Evolutionary conservation across 116 monocot species (phyloP).

Genomic region (Iris pallida): DNA sequence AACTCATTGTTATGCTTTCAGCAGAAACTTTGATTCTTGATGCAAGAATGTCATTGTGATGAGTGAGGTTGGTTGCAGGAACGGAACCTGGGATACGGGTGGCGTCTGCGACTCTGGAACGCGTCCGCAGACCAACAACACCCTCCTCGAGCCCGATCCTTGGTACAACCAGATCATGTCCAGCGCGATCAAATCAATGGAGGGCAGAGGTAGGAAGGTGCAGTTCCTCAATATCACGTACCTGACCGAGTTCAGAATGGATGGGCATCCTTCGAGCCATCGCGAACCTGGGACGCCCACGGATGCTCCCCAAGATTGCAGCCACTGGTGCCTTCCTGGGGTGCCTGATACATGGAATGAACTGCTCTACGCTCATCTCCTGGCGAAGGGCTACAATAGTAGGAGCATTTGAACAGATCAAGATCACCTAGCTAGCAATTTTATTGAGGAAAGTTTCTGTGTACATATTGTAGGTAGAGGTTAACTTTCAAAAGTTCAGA

Average conservation of each 20-base stretch:
- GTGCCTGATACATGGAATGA: slow-evolving; percentile 87
- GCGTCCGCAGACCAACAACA: slow-evolving; percentile 19
- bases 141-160: slow-evolving; percentile 18
- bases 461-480: no score
- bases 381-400: slow-evolving; percentile 19
- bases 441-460: no score
- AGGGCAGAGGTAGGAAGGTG: slow-evolving; percentile 2
- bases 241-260: slow-evolving; percentile 49
- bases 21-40: no score
- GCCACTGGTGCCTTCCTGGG: slow-evolving; percentile 97
- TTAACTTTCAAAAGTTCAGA: no score
- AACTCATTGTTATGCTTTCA: no score
- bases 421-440: not conserved
- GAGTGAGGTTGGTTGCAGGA: slow-evolving; percentile 19
- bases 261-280: slow-evolving; percentile 65
- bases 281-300: slow-evolving; percentile 33
- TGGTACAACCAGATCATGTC: slow-evolving; percentile 50
- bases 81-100: slow-evolving; percentile 57
- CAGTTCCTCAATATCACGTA: slow-evolving; percentile 59
- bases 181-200: slow-evolving; percentile 10
- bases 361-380: slow-evolving; percentile 53
- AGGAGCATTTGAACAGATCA: not conserved
- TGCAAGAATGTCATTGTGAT: no score
- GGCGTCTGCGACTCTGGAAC: slow-evolving; percentile 33
- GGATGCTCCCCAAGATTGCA: slow-evolving; percentile 54